Base-by-base conservation (phyloP, 345 rosid species). In the Aurinia saxatilis region DNA sequence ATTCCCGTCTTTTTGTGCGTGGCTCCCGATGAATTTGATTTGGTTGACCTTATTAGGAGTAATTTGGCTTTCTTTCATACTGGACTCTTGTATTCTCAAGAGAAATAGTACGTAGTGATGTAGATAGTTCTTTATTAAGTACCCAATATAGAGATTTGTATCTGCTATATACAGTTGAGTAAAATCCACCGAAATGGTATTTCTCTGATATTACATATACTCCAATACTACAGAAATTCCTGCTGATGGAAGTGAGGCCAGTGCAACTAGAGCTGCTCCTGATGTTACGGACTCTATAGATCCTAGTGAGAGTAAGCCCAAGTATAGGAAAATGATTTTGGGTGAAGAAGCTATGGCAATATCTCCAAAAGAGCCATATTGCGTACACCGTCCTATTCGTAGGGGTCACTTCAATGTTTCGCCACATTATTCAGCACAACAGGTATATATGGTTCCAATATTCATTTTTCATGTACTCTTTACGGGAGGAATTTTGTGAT, bases 391-490 rank as follows among this genome's bases (percentile, higher is more conserved):
- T 39, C 97, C 96, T 59, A 79, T 93, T 73, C 88, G 97, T 47
- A 81, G 97, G 63, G 99, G 97, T 51, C 99, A 90, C 71, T 83
- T 93, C 38, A 93, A 93, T 71, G 80, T 90, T 74, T 90, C 95
- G 0, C 83, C 78, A 33, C 79, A 87, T 41, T 87, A 87, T 72
- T 80, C 96, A 5, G 57, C 79, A 66, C 99, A 93, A 75, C 96
- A 87, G 91, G 99, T 89, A 37, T 17, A 13, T 63, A 5, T 30
- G 8, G 37, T 16, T 56, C 46, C 46, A 39, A 42, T 33, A 61
- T 50, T 12, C 21, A 14, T 39, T 37, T 33, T 7, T 18, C 18
- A 1, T 34, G 18, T 42, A 42, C 18, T 27, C 34, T 15, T 61
- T 70, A 35, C 29, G 4, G 47, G 45, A 19, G 41, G 21, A 10